Base-by-base conservation (phyloP, 225 moss, liverwort and hornwort species). In the Physcomitrellopsis africana region DNA sequence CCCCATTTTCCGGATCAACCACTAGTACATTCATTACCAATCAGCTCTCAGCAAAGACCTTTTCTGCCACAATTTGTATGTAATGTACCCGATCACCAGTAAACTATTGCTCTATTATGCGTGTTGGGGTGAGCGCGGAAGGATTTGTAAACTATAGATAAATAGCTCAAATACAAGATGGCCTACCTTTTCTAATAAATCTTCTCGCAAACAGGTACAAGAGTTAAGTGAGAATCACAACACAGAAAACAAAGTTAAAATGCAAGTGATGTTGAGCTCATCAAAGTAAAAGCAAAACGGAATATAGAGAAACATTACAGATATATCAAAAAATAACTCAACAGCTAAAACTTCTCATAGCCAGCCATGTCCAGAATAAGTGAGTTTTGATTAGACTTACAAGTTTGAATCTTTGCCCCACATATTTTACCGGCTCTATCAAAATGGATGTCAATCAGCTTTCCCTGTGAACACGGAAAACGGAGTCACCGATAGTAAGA, bases 381-480 rank as follows among this genome's bases (percentile, higher is more conserved):
- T n/a, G 29, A 46, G 23, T 66, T 44, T 77, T 18, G 6, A 63
- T 14, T 67, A 32, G 67, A 45, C 99, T 89, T 83, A 99, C 99
- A 99, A 81, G 99, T 99, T 75, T 99, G 99, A 85, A 99, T 95
- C 81, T 93, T 95, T 19, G 99, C 95, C 41, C 99, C 99, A 67
- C 99, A 93, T 18, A 99, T 99, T 63, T 88, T 95, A 44, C 92
- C 95, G 76, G 81, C 44, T 84, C 78, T 95, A 78, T 95, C 93
- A 75, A 99, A 99, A 83, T 93, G 90, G 55, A 99, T 99, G 74
- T 99, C 99, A 84, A 99, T 99, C 76, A 99, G 78, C 82, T 99
- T 99, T 12, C 99, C 99, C 99, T 95, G 89, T 60, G 37, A 44
- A 27, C 43, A 76, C 27, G 44, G 51, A 62, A 14, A 41, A 57